Base-by-base conservation (phyloP, 345 rosid genomes). In the Acer yangbiense region DNA sequence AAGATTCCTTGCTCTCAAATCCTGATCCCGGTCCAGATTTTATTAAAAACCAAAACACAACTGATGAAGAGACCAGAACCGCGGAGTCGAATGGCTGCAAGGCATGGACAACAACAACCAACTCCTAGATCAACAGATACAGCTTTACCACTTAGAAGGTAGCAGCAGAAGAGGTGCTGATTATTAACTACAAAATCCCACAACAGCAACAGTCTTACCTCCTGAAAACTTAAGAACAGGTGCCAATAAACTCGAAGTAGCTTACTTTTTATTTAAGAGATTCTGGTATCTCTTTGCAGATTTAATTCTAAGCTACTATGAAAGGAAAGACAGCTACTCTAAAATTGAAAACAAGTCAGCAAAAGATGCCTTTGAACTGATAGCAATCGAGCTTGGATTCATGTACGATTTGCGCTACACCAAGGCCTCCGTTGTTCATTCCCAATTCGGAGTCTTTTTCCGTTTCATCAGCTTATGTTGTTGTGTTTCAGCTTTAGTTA, bases 201-300 rank as follows among this genome's bases (percentile, higher is more conserved):
- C 7, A 48, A 12, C 14, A 2, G 54, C 16, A 6, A 48, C 54
- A 0, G 50, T 44, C 10, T 44, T 7, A 48, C 14, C 13, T 4
- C 4, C 3, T 10, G 54, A 48, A 48, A 9, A 9, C 9, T 44
- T 44, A 44, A 44, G 10, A 7, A 48, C 13, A 3, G 13, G 70
- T 1, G 76, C 74, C 12, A 52, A 73, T 55, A 58, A 66, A 17
- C 25, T 82, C 46, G 77, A 78, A 32, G 71, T 78, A 1, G 82
- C 86, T 64, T 80, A 78, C 14, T 72, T 77, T 76, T 75, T 79
- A 64, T 85, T 64, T 69, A 68, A 78, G 18, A 85, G 74, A 52
- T 66, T 72, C 65, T 64, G 27, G 48, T 82, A 76, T 57, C 82
- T 81, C 3, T 80, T 76, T 48, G 76, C 76, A 76, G 82, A 80